Base-by-base conservation (phyloP, 2,329 filamentous ascomycete species). In the Chaetomium olivaceum region DNA sequence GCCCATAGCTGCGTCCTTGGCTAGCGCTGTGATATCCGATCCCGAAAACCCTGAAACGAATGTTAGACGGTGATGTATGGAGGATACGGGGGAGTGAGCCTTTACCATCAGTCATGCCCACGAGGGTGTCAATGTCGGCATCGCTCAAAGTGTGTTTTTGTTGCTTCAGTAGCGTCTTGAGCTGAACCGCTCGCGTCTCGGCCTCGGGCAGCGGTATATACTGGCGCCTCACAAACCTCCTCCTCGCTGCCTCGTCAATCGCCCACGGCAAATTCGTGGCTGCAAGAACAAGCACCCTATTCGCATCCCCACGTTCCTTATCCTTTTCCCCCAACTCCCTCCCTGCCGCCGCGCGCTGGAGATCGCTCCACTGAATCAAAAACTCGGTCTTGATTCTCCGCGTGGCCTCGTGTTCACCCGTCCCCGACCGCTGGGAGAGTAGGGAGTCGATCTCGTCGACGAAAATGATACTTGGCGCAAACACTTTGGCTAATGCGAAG, bases 1-100 rank as follows among this genome's bases (percentile, higher is more conserved):
- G 0, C 95, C 94, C 95, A 99, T 99, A 2, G 95, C 95, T 9
- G 95, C 95, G 75, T 99, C 95, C 78, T 99, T 99, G 8, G 95
- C 95, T 9, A 99, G 82, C 1, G 95, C 93, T 25, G 95, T 98
- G 70, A 99, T 97, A 74, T 99, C 95, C 1, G 93, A 97, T 54
- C 95, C 95, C 9, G 93, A 97, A 79, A 97, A 99, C n/a, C 93
- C 93, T 97, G 63, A 2, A 46, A 51, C 2, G 55, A 31, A 56
- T 27, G 33, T 21, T n/a, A 60, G 29, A 54, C 8, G 11, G 51
- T 0, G 8, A 48, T 16, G 8, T 7, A 8, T 33, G 5, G 9
- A 25, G 16, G 1, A 36, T 29, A 19, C 27, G 5, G 27, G 31
- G n/a, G 29, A 54, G 21, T 19, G 19, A 43, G 19, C 62, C 77